These are phyloP conservation scores for Juncus inflexus DNA, from an alignment of 176 grass and related monocot species.

Conservation along the genomic window DNA sequence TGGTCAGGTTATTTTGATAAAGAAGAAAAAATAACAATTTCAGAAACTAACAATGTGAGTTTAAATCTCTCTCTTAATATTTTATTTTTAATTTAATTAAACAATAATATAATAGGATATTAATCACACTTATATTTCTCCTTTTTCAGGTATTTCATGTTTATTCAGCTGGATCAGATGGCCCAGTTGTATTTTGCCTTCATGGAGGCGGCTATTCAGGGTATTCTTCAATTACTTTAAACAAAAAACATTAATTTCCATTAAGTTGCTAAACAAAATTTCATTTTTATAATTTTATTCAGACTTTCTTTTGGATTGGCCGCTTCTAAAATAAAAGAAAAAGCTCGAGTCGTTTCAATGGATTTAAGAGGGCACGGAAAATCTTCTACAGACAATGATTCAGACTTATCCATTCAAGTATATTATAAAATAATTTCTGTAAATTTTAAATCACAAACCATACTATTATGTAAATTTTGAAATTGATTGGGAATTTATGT, in stretches of 20 bases:
- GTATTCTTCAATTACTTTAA: constrained; percentile 30
- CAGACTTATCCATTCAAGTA: constrained; percentile 90
- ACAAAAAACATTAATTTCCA: not conserved
- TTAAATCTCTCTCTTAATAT: not conserved
- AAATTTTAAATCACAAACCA: not conserved
- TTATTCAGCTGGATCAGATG: constrained; percentile 73
- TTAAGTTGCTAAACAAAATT: constrained; percentile 9
- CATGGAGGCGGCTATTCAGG: constrained; percentile 97
- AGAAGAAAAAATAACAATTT: constrained; percentile 65
- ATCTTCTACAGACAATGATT: constrained; percentile 65
- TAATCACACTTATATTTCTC: not conserved
- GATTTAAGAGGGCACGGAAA: constrained; percentile 93
- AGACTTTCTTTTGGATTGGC: constrained; percentile 97
- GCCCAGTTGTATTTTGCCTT: constrained; percentile 85
- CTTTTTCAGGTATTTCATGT: constrained; percentile 64
- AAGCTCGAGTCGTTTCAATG: constrained; percentile 65
- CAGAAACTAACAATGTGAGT: constrained; percentile 70
- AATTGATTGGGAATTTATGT: constrained; percentile 6
- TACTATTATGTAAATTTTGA: constrained; percentile 5
- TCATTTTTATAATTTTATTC: constrained; percentile 21
- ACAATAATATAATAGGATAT: constrained; percentile 26
- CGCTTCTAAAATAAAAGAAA: constrained; percentile 73
- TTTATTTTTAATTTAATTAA: not conserved
- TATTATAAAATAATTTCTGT: no score
- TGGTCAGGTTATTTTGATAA: constrained; percentile 89